Percentiles rank a stretch among this genome's conserved stretches.
These are phyloP conservation scores for Plasmodium gonderi DNA, from an alignment of 169 alveolate species.

Conservation along the genomic window DNA sequence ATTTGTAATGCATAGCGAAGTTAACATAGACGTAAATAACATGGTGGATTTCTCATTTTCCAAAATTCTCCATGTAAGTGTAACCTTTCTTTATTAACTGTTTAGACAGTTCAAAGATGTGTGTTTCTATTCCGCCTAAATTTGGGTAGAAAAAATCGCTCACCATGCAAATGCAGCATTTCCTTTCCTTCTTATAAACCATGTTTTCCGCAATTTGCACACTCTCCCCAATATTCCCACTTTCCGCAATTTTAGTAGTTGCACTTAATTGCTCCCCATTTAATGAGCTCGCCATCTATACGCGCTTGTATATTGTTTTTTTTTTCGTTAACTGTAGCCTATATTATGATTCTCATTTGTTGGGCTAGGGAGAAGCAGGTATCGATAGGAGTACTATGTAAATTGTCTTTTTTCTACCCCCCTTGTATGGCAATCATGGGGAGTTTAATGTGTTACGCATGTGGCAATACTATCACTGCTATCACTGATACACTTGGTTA, in stretches of 20 bases:
- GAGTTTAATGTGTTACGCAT: not conserved
- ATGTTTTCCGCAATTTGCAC: not conserved
- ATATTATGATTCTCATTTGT: too few species aligned
- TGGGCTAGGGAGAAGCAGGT: too few species aligned
- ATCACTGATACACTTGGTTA: too few species aligned
- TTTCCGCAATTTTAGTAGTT: not conserved
- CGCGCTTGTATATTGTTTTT: not conserved
- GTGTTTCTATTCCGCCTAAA: slow-evolving; percentile 99
- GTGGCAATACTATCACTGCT: not conserved
- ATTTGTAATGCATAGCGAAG: not conserved
- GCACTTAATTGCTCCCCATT: not conserved
- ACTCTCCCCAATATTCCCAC: not conserved
- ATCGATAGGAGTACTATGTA: too few species aligned
- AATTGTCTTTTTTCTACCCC: too few species aligned
- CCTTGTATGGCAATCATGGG: not conserved
- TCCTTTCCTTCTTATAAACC: slow-evolving; percentile 45
- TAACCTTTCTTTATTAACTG: slow-evolving; percentile 90
- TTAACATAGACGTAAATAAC: not conserved
- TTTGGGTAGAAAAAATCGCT: slow-evolving; percentile 96
- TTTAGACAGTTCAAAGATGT: slow-evolving; percentile 95
- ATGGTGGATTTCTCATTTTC: not conserved
- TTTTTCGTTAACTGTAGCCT: too few species aligned
- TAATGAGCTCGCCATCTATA: not conserved
- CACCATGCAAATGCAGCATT: slow-evolving; percentile 74
- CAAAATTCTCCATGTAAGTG: not conserved